A percentile compares a stretch with the other conserved stretches of the same genome.
These are phyloP conservation scores for Candida chauliodis DNA, from an alignment of 805 yeast species.

Conservation along the genomic window DNA sequence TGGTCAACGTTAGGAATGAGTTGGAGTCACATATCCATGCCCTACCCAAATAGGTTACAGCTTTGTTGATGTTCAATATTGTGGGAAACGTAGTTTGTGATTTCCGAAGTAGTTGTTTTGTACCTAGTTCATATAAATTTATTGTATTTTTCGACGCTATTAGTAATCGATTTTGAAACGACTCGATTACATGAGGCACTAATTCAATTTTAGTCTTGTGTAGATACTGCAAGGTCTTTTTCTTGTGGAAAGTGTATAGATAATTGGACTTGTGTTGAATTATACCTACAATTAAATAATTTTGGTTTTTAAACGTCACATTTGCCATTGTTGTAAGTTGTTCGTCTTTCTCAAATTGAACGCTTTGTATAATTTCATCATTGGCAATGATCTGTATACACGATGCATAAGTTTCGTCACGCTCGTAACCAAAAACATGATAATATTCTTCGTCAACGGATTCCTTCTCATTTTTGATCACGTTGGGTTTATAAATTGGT, in stretches of 20 bases:
- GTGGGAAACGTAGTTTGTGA: slow-evolving; percentile 46
- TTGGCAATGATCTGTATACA: slow-evolving; percentile 48
- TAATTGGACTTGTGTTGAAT: slow-evolving; percentile 22
- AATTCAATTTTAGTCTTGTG: slow-evolving; percentile 60
- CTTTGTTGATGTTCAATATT: slow-evolving; percentile 46
- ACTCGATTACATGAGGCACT: slow-evolving; percentile 44
- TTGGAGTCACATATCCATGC: slow-evolving; percentile 70
- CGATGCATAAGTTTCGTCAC: slow-evolving; percentile 31
- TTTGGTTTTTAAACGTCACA: slow-evolving; percentile 25
- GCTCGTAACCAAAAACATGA: slow-evolving; percentile 46
- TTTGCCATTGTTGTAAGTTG: slow-evolving; percentile 39
- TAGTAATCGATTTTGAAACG: slow-evolving; percentile 56
- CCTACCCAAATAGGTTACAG: slow-evolving; percentile 53
- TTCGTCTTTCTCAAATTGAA: slow-evolving; percentile 44
- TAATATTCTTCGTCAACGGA: slow-evolving; percentile 28
- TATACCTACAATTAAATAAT: slow-evolving; percentile 47
- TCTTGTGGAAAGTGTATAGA: slow-evolving; percentile 36
- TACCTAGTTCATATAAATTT: slow-evolving; percentile 69
- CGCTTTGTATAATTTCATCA: slow-evolving; percentile 34
- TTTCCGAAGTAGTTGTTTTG: slow-evolving; percentile 72
- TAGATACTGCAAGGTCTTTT: slow-evolving; percentile 37
- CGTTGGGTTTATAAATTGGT: slow-evolving; percentile 24
- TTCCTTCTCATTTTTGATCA: neutral
- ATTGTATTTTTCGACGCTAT: slow-evolving; percentile 54
- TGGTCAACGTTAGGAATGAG: slow-evolving; percentile 52